These are phyloP conservation scores for Aegilops sharonensis DNA, from an alignment of 176 grass and related monocot genomes.

Conservation along the genomic window DNA sequence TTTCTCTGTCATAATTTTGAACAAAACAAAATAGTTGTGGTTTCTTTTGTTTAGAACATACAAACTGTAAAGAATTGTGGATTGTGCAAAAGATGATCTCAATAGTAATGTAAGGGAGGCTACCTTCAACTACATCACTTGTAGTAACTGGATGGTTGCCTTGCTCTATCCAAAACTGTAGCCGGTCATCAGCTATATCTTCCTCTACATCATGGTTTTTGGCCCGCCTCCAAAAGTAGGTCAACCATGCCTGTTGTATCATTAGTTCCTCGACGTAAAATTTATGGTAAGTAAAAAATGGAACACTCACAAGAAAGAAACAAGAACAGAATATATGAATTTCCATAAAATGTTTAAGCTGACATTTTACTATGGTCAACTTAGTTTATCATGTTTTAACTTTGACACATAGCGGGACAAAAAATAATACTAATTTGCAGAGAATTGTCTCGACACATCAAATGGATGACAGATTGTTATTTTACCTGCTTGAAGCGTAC, in stretches of 20 bases:
- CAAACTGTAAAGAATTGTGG: not conserved
- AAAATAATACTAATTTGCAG: not conserved
- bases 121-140: constrained; percentile 77
- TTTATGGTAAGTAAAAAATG: constrained; percentile 11
- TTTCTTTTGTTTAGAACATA: not conserved
- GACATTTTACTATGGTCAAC: constrained; percentile 1
- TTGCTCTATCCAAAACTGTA: constrained; percentile 96
- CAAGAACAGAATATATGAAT: not conserved
- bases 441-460: constrained; percentile 11
- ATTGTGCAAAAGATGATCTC: not conserved
- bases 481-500: constrained; percentile 91
- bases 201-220: constrained; percentile 88
- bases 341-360: constrained; percentile 19
- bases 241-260: constrained; percentile 72
- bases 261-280: constrained; percentile 1
- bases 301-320: not conserved
- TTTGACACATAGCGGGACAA: not conserved
- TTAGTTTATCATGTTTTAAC: not conserved
- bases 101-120: not conserved
- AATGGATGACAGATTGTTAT: not conserved
- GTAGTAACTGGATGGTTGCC: constrained; percentile 54
- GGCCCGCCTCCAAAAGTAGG: constrained; percentile 83
- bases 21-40: not conserved
- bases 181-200: constrained; percentile 94
- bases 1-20: not conserved